Percentiles rank a stretch among this genome's conserved stretches.
Conservation (phyloP, 148 eudicot genomes). For the Rhododendron vialii region DNA sequence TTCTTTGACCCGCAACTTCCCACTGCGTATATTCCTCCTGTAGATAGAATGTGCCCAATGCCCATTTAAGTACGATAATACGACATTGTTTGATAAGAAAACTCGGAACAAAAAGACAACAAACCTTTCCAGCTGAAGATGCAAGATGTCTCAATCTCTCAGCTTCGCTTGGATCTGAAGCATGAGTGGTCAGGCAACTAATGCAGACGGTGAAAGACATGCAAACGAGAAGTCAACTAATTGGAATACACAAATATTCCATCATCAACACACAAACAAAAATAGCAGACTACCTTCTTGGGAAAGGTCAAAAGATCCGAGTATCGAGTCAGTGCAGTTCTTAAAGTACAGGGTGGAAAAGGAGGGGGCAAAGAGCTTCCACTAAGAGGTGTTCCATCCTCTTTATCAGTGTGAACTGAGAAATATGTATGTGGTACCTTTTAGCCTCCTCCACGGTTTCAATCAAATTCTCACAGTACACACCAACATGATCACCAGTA, state of each 20-base stretch:
- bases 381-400: slow-evolving; percentile 68
- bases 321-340: slow-evolving; percentile 71
- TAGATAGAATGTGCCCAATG: slow-evolving; percentile 7
- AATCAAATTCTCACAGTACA: slow-evolving; percentile 69
- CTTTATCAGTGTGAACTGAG: slow-evolving; percentile 76
- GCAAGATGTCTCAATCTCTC: slow-evolving; percentile 80
- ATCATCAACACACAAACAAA: neutral
- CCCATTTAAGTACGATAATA: neutral
- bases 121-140: slow-evolving; percentile 94
- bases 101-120: neutral
- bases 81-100: neutral
- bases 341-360: slow-evolving; percentile 79
- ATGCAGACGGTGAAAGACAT: slow-evolving; percentile 56
- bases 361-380: slow-evolving; percentile 76
- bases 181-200: slow-evolving; percentile 92
- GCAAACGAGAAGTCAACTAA: neutral
- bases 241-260: neutral
- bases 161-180: slow-evolving; percentile 84
- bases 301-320: slow-evolving; percentile 88
- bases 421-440: slow-evolving; percentile 62
- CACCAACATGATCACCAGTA: slow-evolving; percentile 99
- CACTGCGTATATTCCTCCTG: slow-evolving; percentile 94
- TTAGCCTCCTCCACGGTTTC: slow-evolving; percentile 86
- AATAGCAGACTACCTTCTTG: slow-evolving; percentile 54
- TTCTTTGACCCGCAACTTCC: slow-evolving; percentile 80